A percentile compares a stretch with the other conserved stretches of the same genome.
Evolutionary conservation across 208 protist species (phyloP).

Genomic region (Trypanosoma grayi): DNA sequence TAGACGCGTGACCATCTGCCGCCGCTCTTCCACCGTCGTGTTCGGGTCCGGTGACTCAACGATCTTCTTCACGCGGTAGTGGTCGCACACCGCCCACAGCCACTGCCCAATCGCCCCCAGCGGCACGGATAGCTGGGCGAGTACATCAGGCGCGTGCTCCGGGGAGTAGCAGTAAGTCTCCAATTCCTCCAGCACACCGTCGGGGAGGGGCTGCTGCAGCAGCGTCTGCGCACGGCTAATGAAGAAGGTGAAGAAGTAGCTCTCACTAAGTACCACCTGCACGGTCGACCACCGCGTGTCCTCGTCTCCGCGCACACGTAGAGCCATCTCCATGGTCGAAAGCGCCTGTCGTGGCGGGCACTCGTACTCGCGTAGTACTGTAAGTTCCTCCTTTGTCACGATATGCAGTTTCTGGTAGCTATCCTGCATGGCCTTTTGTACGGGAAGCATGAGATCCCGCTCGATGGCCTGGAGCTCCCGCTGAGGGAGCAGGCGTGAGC

Average conservation of each 20-base stretch:
- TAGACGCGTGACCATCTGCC: constrained; percentile 22
- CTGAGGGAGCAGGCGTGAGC: constrained; percentile 27
- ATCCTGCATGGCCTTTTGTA: constrained; percentile 32
- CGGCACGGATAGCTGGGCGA: constrained; percentile 46
- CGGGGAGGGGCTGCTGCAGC: constrained; percentile 38
- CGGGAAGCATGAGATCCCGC: constrained; percentile 35
- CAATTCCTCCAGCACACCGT: constrained; percentile 40
- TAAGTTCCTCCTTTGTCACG: constrained; percentile 45
- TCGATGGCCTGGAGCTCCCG: constrained; percentile 44
- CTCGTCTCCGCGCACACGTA: constrained; percentile 57
- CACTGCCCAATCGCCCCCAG: constrained; percentile 62
- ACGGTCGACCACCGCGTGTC: constrained; percentile 41
- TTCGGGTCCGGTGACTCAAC: constrained; percentile 25
- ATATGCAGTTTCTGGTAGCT: constrained; percentile 51
- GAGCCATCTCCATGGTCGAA: constrained; percentile 61
- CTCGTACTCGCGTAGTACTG: constrained; percentile 56
- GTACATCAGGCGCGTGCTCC: constrained; percentile 36
- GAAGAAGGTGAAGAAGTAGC: constrained; percentile 76
- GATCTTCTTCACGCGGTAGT: constrained; percentile 56
- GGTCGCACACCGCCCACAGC: constrained; percentile 56
- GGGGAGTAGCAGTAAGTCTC: constrained; percentile 53
- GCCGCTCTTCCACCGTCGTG: constrained; percentile 21
- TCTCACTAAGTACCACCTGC: constrained; percentile 69
- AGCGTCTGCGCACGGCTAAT: constrained; percentile 55
- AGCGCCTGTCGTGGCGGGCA: constrained; percentile 60